These are phyloP conservation scores for Penicillium ochrochloron DNA, from an alignment of 495 filamentous ascomycete species.

Conservation along the genomic window DNA sequence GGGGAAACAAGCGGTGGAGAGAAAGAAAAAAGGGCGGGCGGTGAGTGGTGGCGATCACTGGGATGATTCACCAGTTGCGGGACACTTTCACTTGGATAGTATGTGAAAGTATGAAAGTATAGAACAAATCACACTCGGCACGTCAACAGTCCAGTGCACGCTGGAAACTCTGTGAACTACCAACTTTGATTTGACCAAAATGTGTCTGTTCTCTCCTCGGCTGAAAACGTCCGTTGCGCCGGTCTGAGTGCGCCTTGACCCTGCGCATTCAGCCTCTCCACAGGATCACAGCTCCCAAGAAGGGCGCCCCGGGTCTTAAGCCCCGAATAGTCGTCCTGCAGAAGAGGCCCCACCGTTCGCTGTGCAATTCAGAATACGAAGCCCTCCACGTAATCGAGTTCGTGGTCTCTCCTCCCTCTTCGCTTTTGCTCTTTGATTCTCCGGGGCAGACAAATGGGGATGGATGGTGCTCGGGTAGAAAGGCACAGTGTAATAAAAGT, in stretches of 20 bases:
- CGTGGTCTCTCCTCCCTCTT: neutral
- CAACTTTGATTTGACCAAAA: neutral
- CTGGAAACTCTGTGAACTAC: neutral
- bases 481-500: neutral
- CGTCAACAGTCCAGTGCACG: neutral
- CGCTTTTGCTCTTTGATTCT: neutral
- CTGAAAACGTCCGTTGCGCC: neutral
- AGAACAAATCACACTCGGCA: neutral
- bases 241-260: slow-evolving; percentile 7
- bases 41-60: slow-evolving; percentile 28
- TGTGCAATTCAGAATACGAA: slow-evolving; percentile 11
- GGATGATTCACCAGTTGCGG: neutral
- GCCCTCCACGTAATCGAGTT: slow-evolving; percentile 2
- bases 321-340: slow-evolving; percentile 1
- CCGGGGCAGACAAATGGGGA: neutral
- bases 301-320: neutral
- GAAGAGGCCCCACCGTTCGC: slow-evolving; percentile 10
- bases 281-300: neutral
- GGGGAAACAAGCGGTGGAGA: slow-evolving; percentile 37
- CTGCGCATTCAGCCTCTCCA: slow-evolving; percentile 8
- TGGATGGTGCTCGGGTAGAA: neutral
- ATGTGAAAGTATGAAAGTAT: neutral
- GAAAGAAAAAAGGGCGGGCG: slow-evolving; percentile 10
- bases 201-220: neutral
- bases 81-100: neutral